phyloP scores from a whole-genome alignment of 228 moss, liverwort and hornwort genomes.

The Sphagnum magellanicum region DNA sequence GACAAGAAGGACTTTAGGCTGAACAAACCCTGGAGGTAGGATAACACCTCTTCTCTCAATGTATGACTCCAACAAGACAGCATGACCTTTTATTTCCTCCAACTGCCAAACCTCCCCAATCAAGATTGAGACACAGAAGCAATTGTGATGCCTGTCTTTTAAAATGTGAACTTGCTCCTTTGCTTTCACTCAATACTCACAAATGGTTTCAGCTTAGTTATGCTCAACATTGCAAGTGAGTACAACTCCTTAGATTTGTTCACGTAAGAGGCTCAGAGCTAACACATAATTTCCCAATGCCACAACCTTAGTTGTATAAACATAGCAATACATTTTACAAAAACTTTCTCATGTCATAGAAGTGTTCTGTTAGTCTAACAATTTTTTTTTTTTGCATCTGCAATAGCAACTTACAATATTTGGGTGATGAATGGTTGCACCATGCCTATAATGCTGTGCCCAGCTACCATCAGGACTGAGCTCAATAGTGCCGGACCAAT shows the following conservation, averaged over 20 bases:
- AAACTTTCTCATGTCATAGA: background rate
- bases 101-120: constrained; percentile 32
- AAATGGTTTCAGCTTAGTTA: no score
- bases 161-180: no score
- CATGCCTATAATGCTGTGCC: constrained; percentile 70
- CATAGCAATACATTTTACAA: background rate
- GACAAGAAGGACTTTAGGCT: constrained; percentile 67
- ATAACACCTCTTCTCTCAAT: constrained; percentile 50
- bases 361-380: background rate
- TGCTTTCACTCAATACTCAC: no score
- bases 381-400: background rate
- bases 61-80: constrained; percentile 56
- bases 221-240: no score
- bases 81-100: constrained; percentile 56
- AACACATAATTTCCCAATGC: no score
- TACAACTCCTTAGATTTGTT: no score
- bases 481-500: constrained; percentile 71
- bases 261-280: no score
- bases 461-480: constrained; percentile 62
- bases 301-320: no score
- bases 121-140: background rate
- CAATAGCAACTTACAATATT: constrained; percentile 59
- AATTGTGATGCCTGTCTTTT: background rate
- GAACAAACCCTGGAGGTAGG: constrained; percentile 51
- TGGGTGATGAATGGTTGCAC: constrained; percentile 54